Base-by-base conservation (phyloP, 495 filamentous ascomycete species). In the Penicillium bovifimosum region DNA sequence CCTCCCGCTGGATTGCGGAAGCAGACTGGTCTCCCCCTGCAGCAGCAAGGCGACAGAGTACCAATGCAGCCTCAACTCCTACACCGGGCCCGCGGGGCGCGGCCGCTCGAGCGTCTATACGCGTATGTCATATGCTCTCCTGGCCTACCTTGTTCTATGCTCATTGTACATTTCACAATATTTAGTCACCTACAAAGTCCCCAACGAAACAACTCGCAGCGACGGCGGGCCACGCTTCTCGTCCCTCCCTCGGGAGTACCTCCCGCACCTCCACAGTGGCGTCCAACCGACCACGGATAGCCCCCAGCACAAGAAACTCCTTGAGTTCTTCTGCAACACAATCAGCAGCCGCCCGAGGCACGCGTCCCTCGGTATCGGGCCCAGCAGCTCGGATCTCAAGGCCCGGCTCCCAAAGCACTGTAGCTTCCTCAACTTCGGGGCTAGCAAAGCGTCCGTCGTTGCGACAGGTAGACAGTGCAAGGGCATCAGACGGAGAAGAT, bases 181-280 rank as follows among this genome's bases (percentile, higher is more conserved):
- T 18, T 32, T 56, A 90, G 86, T 88, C 87, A 27, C 88, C 89
- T 5, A 84, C 80, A 0, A 90, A 88, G 61, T 89, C 86, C 5
- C 88, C 89, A 7, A 90, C 87, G 9, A 92, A 95, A 63, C 86
- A 88, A 54, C 67, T 88, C 2, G 61, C 76, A 2, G 71, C 83
- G 13, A 84, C 84, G 28, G 73, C 76, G 20, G n/a, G 46, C 9
- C 43, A 34, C 16, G 66, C 75, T 20, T 85, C 85, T 6, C 78
- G 72, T 41, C 65, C 70, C 2, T 73, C 72, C 1, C 51, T 65
- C 14, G 68, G 85, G 50, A 86, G 81, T 33, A 77, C 75, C 32
- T 80, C 68, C 17, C 71, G 67, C 27, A 64, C 72, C 10, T 63
- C 76, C 53, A 71, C 59, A 32, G 71, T 54, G 36, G 75, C 65